Conservation (phyloP, 1,284 basidiomycete species). For the Heterobasidion irregulare region DNA sequence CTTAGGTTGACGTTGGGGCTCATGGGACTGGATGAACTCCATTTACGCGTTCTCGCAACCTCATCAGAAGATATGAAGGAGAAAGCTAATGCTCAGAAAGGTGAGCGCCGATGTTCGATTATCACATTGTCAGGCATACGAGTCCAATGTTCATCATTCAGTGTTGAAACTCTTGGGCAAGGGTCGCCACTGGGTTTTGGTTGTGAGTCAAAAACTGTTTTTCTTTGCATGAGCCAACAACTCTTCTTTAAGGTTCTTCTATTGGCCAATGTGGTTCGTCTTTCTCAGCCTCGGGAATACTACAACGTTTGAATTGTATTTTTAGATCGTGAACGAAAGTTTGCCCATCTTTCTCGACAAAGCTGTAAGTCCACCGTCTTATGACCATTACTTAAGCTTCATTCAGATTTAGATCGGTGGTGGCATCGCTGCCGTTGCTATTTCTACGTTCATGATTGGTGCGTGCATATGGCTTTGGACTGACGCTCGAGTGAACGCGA, state of each 20-base stretch:
- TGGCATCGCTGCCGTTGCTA: slow-evolving; percentile 76
- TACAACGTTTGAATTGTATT: background rate
- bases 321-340: slow-evolving; percentile 82
- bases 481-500: background rate
- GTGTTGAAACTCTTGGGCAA: slow-evolving; percentile 72
- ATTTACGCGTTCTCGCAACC: slow-evolving; percentile 77
- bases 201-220: slow-evolving; percentile 40
- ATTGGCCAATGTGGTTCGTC: slow-evolving; percentile 76
- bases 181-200: slow-evolving; percentile 92
- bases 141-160: slow-evolving; percentile 15
- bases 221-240: background rate
- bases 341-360: slow-evolving; percentile 92
- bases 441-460: slow-evolving; percentile 82
- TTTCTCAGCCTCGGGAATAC: background rate
- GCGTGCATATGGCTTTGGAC: slow-evolving; percentile 16
- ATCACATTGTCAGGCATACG: no score
- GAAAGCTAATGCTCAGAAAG: slow-evolving; percentile 63
- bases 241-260: slow-evolving; percentile 52
- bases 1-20: slow-evolving; percentile 77
- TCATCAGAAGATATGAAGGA: slow-evolving; percentile 71
- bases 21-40: slow-evolving; percentile 93
- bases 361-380: slow-evolving; percentile 43
- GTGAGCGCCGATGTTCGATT: slow-evolving; percentile 21
- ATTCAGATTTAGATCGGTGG: slow-evolving; percentile 54
- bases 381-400: slow-evolving; percentile 1